phyloP scores from a whole-genome alignment of 345 rosid species.

The Camelina neglecta region DNA sequence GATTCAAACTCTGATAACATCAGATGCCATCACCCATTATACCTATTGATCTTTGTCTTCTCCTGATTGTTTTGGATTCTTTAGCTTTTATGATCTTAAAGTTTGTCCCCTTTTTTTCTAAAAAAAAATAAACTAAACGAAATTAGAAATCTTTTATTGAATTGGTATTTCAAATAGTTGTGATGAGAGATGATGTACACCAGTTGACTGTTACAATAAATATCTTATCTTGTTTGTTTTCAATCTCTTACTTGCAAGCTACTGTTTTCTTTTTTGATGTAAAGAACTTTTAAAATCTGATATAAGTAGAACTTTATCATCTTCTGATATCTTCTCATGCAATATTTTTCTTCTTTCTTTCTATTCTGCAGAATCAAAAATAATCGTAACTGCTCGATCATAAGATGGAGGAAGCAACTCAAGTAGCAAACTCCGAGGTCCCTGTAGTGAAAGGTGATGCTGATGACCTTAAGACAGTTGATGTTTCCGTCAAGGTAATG shows the following conservation, averaged over 20 bases:
- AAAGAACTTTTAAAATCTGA: not conserved
- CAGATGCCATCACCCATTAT: slow-evolving; percentile 37
- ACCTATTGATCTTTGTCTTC: slow-evolving; percentile 42
- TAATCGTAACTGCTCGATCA: slow-evolving; percentile 26
- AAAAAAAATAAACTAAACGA: not conserved
- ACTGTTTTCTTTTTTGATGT: slow-evolving; percentile 30
- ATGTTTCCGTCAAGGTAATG: slow-evolving; percentile 61
- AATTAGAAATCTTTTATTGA: slow-evolving; percentile 27
- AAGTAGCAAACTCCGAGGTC: slow-evolving; percentile 54
- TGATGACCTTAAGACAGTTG: slow-evolving; percentile 48
- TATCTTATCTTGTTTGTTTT: slow-evolving; percentile 39
- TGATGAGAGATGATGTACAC: slow-evolving; percentile 26
- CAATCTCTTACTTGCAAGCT: slow-evolving; percentile 45
- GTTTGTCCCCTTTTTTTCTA: not conserved
- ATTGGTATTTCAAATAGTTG: slow-evolving; percentile 23
- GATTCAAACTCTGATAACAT: slow-evolving; percentile 31
- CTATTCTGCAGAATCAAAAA: slow-evolving; percentile 31
- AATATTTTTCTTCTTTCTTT: not conserved
- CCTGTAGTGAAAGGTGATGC: slow-evolving; percentile 54
- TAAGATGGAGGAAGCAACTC: slow-evolving; percentile 68
- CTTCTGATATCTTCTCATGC: slow-evolving; percentile 29
- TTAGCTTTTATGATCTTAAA: slow-evolving; percentile 29
- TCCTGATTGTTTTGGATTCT: slow-evolving; percentile 39
- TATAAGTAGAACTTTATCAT: slow-evolving; percentile 19
- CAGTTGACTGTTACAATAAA: slow-evolving; percentile 35